Conservation (phyloP, 2,329 filamentous ascomycete genomes). For the Colletotrichum sp. region DNA sequence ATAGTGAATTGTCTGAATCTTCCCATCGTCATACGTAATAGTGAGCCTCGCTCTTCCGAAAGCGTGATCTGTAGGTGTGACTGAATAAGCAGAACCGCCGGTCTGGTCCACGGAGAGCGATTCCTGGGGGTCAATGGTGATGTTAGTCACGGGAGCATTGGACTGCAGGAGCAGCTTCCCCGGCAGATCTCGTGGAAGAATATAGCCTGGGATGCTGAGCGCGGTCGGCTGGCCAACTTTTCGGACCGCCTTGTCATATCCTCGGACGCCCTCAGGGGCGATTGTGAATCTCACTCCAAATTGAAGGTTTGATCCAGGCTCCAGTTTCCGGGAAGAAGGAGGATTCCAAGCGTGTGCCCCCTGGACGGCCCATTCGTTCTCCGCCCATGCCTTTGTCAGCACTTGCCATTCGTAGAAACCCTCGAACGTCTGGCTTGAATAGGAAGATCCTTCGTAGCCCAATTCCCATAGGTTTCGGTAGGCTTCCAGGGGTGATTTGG, state of each 20-base stretch:
- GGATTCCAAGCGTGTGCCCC: constrained; percentile 55
- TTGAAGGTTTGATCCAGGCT: constrained; percentile 48
- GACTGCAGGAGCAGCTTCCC: too few relatives aligned
- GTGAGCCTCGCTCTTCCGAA: constrained; percentile 57
- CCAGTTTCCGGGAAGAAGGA: constrained; percentile 50
- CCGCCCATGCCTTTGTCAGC: constrained; percentile 56
- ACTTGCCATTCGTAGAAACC: constrained; percentile 67
- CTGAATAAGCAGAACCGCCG: constrained; percentile 34
- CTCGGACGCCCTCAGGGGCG: background rate
- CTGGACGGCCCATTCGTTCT: constrained; percentile 57
- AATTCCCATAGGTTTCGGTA: constrained; percentile 57
- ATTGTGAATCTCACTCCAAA: constrained; percentile 43
- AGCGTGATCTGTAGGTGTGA: constrained; percentile 44
- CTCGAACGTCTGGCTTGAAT: constrained; percentile 62
- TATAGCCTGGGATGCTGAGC: too few relatives aligned
- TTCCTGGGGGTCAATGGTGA: constrained; percentile 46
- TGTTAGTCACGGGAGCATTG: constrained; percentile 31
- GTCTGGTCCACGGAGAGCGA: constrained; percentile 26
- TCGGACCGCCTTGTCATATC: too few relatives aligned
- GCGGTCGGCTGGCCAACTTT: too few relatives aligned
- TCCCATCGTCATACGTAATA: constrained; percentile 51
- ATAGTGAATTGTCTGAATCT: constrained; percentile 60
- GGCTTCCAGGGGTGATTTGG: constrained; percentile 26
- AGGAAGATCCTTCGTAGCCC: constrained; percentile 49
- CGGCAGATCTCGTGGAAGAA: too few relatives aligned